These are phyloP conservation scores for Salvia sclarea DNA, from an alignment of 305 asterid species.

Conservation along the genomic window DNA sequence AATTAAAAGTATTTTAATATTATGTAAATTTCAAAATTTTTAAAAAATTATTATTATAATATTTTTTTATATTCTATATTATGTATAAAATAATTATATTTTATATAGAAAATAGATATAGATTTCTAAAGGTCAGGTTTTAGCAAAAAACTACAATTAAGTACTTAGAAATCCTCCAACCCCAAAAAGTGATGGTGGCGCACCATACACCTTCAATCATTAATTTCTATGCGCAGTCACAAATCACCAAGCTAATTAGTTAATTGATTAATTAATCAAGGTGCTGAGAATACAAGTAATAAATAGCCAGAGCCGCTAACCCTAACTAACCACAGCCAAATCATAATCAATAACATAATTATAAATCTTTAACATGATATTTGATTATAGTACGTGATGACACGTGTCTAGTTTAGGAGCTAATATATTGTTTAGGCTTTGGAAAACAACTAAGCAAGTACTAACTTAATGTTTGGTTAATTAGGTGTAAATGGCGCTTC, in stretches of 20 bases:
- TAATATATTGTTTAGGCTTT: constrained; percentile 12
- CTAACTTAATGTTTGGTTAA: constrained; percentile 6
- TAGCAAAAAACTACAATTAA: too few relatives aligned
- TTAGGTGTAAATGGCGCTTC: background rate
- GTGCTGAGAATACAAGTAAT: constrained; percentile 10
- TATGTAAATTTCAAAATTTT: too few relatives aligned
- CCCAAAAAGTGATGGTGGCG: constrained; percentile 13
- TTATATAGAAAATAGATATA: too few relatives aligned
- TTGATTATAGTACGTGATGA: constrained; percentile 8
- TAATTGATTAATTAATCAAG: background rate
- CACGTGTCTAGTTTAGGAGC: constrained; percentile 19
- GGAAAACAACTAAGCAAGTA: constrained; percentile 12
- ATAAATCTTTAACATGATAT: background rate
- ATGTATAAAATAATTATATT: too few relatives aligned
- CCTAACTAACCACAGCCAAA: constrained; percentile 30
- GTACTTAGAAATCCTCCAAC: background rate
- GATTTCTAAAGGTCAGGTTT: too few relatives aligned
- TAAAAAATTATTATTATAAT: too few relatives aligned
- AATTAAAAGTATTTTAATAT: too few relatives aligned
- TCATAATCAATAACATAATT: constrained; percentile 16
- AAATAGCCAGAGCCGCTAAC: constrained; percentile 22
- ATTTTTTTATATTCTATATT: too few relatives aligned
- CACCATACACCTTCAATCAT: constrained; percentile 20
- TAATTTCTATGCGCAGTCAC: constrained; percentile 18
- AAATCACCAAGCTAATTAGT: constrained; percentile 1